A percentile compares a stretch with the other conserved stretches of the same genome.
These are phyloP conservation scores for Phytomonas serpens DNA, from an alignment of 208 protist species.

Conservation along the genomic window DNA sequence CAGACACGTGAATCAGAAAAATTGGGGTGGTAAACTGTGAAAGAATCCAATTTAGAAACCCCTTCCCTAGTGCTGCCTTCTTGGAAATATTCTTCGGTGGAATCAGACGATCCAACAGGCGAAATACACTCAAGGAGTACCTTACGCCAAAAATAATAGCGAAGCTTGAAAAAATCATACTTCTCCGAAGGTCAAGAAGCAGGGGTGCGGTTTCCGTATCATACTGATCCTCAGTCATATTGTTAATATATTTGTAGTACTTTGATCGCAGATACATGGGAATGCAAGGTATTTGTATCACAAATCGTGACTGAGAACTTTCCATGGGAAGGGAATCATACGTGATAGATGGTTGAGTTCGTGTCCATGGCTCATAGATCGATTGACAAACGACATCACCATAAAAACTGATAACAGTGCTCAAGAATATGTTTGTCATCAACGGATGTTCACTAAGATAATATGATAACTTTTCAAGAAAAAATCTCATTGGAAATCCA, in stretches of 20 bases:
- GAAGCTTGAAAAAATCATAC: slow-evolving; percentile 74
- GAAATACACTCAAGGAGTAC: slow-evolving; percentile 60
- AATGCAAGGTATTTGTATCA: slow-evolving; percentile 37
- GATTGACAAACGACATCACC: slow-evolving; percentile 66
- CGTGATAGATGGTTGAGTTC: slow-evolving; percentile 22
- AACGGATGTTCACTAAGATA: slow-evolving; percentile 46
- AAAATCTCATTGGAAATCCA: slow-evolving; percentile 17
- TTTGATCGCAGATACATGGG: slow-evolving; percentile 15
- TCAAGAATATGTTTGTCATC: slow-evolving; percentile 44
- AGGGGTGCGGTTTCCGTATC: slow-evolving; percentile 4
- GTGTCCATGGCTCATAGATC: slow-evolving; percentile 42
- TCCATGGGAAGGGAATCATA: slow-evolving; percentile 26
- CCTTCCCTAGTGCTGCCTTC: slow-evolving; percentile 41
- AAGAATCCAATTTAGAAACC: slow-evolving; percentile 56
- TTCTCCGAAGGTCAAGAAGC: slow-evolving; percentile 63
- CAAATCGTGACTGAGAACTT: slow-evolving; percentile 26
- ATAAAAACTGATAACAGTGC: slow-evolving; percentile 49
- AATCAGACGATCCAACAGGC: slow-evolving; percentile 36
- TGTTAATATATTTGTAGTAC: background rate
- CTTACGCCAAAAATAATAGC: slow-evolving; percentile 53
- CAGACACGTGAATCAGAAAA: slow-evolving; percentile 58
- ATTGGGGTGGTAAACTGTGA: slow-evolving; percentile 53
- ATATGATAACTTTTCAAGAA: slow-evolving; percentile 36
- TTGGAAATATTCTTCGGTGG: slow-evolving; percentile 37
- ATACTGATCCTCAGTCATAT: background rate